These are phyloP conservation scores for Leccinum pallidistipes DNA, from an alignment of 1,284 basidiomycete species.

Conservation along the genomic window DNA sequence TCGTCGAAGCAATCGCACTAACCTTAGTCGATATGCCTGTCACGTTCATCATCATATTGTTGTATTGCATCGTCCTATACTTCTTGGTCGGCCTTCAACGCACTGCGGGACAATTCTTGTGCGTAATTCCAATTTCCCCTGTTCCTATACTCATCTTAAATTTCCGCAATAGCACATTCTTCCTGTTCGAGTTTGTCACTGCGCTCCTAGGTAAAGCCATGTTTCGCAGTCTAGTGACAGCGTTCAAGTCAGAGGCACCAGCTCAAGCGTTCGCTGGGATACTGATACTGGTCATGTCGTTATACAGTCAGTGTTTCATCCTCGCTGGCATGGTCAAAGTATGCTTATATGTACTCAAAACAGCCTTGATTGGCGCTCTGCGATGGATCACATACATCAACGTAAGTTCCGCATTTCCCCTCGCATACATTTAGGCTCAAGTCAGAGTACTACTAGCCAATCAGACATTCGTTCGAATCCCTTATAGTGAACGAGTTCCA, in stretches of 20 bases:
- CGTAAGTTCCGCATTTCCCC: conserved; percentile 36
- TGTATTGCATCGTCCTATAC: conserved; percentile 55
- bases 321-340: background rate
- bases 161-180: conserved; percentile 44
- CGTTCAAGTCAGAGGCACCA: conserved; percentile 50
- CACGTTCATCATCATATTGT: conserved; percentile 42
- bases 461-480: conserved; percentile 53
- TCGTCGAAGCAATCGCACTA: conserved; percentile 55
- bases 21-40: conserved; percentile 63
- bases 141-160: conserved; percentile 8
- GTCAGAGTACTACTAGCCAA: conserved; percentile 34
- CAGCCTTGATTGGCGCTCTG: conserved; percentile 56
- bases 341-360: conserved; percentile 4
- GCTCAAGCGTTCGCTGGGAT: conserved; percentile 65
- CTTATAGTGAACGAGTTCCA: conserved; percentile 60
- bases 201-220: conserved; percentile 61
- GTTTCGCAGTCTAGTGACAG: conserved; percentile 60
- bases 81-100: conserved; percentile 53
- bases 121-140: conserved; percentile 12
- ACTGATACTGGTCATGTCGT: conserved; percentile 44
- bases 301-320: conserved; percentile 41
- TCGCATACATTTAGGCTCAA: background rate
- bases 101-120: conserved; percentile 47
- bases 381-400: conserved; percentile 67
- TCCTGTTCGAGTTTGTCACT: conserved; percentile 50